Evolutionary conservation across 345 rosid genomes (phyloP).

Genomic region (Brassica cretica): DNA sequence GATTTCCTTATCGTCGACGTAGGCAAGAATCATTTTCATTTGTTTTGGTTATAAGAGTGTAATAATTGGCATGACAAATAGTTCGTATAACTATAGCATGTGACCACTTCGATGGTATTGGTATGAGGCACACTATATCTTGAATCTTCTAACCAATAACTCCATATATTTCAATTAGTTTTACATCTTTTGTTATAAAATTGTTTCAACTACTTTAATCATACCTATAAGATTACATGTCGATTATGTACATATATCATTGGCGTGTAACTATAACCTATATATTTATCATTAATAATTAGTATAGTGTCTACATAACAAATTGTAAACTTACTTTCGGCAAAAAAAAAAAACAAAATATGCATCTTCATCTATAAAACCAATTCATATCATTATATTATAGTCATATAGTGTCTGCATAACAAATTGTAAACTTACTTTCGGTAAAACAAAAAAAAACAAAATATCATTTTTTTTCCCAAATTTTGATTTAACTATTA

Average conservation of each 20-base stretch:
- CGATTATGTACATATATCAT: neutral
- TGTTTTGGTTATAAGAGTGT: neutral
- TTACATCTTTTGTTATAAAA: constrained; percentile 9
- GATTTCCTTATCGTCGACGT: neutral
- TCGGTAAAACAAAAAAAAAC: too few relatives aligned
- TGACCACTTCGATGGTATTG: constrained; percentile 28
- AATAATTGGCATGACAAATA: neutral
- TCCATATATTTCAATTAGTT: constrained; percentile 13
- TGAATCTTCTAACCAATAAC: constrained; percentile 27
- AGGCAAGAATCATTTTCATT: neutral
- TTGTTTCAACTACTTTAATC: constrained; percentile 23
- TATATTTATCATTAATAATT: neutral
- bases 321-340: neutral
- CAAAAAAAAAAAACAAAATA: neutral
- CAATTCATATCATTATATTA: neutral
- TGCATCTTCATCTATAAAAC: neutral
- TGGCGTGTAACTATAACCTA: neutral
- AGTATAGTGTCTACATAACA: neutral
- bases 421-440: too few relatives aligned
- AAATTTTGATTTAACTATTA: neutral
- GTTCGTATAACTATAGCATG: constrained; percentile 3
- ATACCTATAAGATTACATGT: constrained; percentile 20
- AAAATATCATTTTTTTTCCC: neutral
- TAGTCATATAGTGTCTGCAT: too few relatives aligned
- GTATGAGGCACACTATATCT: constrained; percentile 30